phyloP scores from a whole-genome alignment of 1,284 basidiomycete species.

The Microbotryum silenes-acaulis region DNA sequence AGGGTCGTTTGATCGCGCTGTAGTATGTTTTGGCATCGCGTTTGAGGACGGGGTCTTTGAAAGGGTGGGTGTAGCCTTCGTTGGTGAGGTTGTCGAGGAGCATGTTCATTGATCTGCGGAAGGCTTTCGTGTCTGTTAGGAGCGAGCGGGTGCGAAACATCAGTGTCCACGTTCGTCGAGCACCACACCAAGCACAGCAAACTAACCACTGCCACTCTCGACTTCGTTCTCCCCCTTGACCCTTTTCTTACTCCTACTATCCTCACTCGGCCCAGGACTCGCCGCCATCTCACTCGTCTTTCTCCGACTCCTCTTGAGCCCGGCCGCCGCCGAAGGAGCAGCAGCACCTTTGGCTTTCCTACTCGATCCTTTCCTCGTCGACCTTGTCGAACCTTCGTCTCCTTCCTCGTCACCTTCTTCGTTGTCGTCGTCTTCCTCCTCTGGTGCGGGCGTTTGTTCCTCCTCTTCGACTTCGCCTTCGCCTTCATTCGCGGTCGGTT shows the following conservation, averaged over 20 bases:
- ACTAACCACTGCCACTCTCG: background rate
- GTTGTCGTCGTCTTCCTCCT: constrained; percentile 2
- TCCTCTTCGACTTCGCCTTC: constrained; percentile 3
- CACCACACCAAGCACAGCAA: background rate
- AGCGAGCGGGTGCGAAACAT: background rate
- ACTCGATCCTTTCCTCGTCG: background rate
- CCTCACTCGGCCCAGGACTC: background rate
- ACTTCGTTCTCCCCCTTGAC: background rate
- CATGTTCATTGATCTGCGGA: constrained; percentile 62
- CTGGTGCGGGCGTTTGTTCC: background rate
- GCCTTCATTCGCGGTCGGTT: background rate
- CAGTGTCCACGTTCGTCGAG: background rate
- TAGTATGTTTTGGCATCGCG: constrained; percentile 83
- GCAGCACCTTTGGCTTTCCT: background rate
- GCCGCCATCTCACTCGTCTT: constrained; percentile 11
- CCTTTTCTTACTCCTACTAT: background rate
- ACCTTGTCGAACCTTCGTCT: background rate
- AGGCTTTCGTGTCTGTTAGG: constrained; percentile 6
- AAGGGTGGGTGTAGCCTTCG: constrained; percentile 78
- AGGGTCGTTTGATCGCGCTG: constrained; percentile 80
- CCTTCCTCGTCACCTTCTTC: constrained; percentile 1
- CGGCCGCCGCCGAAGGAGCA: background rate
- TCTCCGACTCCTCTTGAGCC: constrained; percentile 2
- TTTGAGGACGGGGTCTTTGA: constrained; percentile 79
- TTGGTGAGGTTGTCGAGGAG: constrained; percentile 72